Evolutionary conservation across 148 eudicot genomes (phyloP).

Genomic region (Spergularia bocconei): DNA sequence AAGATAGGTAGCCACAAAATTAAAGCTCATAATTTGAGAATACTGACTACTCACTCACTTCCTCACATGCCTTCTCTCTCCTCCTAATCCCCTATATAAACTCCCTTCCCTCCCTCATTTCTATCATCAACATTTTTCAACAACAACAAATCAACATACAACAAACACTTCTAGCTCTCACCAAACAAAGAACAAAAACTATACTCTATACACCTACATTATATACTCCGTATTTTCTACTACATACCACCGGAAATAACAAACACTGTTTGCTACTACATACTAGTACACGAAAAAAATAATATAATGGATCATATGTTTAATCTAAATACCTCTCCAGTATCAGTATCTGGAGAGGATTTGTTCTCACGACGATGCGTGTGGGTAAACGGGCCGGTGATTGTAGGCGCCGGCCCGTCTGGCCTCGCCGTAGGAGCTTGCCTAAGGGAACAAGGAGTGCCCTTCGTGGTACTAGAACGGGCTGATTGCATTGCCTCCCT

Average conservation of each 20-base stretch:
- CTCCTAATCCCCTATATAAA: constrained; percentile 30
- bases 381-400: constrained; percentile 87
- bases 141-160: no score
- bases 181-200: not conserved
- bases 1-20: constrained; percentile 13
- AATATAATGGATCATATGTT: constrained; percentile 27
- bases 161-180: not conserved
- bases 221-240: no score
- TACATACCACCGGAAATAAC: no score
- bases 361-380: constrained; percentile 39
- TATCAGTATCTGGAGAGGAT: constrained; percentile 13
- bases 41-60: constrained; percentile 12
- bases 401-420: constrained; percentile 87
- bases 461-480: constrained; percentile 64
- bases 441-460: constrained; percentile 64
- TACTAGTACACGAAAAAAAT: no score
- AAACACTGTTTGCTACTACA: no score
- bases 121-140: constrained; percentile 17
- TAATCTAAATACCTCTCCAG: not conserved
- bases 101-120: constrained; percentile 13
- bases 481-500: constrained; percentile 82
- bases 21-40: constrained; percentile 11
- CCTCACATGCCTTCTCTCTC: constrained; percentile 30
- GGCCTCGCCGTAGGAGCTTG: constrained; percentile 89
- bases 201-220: no score